Conservation (phyloP, 1,139 yeast species). For the Scheffersomyces stambukii region DNA sequence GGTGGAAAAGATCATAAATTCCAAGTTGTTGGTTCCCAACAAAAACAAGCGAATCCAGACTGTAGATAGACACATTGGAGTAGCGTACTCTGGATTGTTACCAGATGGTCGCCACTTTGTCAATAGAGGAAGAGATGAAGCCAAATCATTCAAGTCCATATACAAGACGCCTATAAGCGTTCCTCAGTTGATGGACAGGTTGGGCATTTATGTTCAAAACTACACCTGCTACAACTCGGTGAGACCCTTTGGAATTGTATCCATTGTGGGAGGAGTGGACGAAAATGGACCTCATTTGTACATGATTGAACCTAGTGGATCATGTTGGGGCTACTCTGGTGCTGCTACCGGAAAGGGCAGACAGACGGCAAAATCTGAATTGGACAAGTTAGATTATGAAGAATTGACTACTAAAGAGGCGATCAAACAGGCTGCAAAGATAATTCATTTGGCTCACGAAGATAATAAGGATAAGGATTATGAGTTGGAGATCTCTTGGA, state of each 20-base stretch:
- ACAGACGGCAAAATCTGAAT: slow-evolving; percentile 92
- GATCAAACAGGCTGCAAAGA: slow-evolving; percentile 88
- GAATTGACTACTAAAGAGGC: slow-evolving; percentile 74
- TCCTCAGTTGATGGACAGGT: slow-evolving; percentile 78
- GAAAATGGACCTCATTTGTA: slow-evolving; percentile 84
- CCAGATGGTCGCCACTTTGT: slow-evolving; percentile 98
- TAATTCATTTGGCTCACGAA: slow-evolving; percentile 91
- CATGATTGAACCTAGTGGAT: slow-evolving; percentile 97
- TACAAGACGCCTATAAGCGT: slow-evolving; percentile 78
- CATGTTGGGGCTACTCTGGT: slow-evolving; percentile 95
- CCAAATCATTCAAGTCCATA: slow-evolving; percentile 69
- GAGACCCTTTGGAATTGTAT: slow-evolving; percentile 92
- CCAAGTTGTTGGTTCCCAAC: slow-evolving; percentile 85
- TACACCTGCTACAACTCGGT: slow-evolving; percentile 95
- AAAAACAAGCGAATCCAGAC: slow-evolving; percentile 89
- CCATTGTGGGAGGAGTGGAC: slow-evolving; percentile 92
- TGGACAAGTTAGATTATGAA: slow-evolving; percentile 81
- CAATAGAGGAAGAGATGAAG: slow-evolving; percentile 89
- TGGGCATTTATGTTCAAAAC: slow-evolving; percentile 92
- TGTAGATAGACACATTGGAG: slow-evolving; percentile 90
- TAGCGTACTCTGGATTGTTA: slow-evolving; percentile 87
- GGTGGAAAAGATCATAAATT: slow-evolving; percentile 86
- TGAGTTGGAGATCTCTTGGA: slow-evolving; percentile 92
- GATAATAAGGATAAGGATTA: slow-evolving; percentile 97
- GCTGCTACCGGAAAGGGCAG: slow-evolving; percentile 99